Percentiles rank a stretch among this genome's conserved stretches.
phyloP scores from a whole-genome alignment of 2,329 filamentous ascomycete species.

The Hypomyces perniciosus region DNA sequence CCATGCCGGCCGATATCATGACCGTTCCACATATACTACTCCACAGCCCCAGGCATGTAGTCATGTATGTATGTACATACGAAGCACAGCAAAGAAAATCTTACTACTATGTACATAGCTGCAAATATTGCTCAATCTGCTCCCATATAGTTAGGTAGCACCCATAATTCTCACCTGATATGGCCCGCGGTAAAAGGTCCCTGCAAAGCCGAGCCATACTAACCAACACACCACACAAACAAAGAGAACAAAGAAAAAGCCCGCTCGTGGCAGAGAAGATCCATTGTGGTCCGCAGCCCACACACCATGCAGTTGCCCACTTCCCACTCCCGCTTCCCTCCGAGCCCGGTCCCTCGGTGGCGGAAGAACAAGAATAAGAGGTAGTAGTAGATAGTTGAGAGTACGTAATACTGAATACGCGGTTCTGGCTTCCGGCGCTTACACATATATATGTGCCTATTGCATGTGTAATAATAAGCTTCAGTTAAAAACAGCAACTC shows the following conservation, averaged over 20 bases:
- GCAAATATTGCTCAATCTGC: too few relatives aligned
- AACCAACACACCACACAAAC: background rate
- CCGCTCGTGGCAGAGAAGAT: background rate
- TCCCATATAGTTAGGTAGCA: too few relatives aligned
- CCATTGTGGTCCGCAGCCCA: slow-evolving; percentile 1
- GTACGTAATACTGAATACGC: background rate
- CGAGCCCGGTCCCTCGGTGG: slow-evolving; percentile 12
- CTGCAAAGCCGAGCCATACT: slow-evolving; percentile 2
- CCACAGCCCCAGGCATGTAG: too few relatives aligned
- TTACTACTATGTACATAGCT: too few relatives aligned
- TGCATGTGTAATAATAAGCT: too few relatives aligned
- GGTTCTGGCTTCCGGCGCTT: background rate
- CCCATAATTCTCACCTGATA: background rate
- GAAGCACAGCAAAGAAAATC: too few relatives aligned
- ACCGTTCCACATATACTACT: too few relatives aligned
- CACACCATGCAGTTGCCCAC: slow-evolving; percentile 12
- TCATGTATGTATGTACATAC: too few relatives aligned
- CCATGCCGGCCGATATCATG: too few relatives aligned
- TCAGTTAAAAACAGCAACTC: too few relatives aligned
- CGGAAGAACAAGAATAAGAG: slow-evolving; percentile 7
- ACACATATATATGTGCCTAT: too few relatives aligned
- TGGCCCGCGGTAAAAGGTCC: slow-evolving; percentile 4
- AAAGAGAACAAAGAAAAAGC: background rate
- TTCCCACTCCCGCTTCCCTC: slow-evolving; percentile 4
- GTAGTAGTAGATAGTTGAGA: background rate